phyloP scores from a whole-genome alignment of 495 filamentous ascomycete genomes.

The Aeminium ludgeri region DNA sequence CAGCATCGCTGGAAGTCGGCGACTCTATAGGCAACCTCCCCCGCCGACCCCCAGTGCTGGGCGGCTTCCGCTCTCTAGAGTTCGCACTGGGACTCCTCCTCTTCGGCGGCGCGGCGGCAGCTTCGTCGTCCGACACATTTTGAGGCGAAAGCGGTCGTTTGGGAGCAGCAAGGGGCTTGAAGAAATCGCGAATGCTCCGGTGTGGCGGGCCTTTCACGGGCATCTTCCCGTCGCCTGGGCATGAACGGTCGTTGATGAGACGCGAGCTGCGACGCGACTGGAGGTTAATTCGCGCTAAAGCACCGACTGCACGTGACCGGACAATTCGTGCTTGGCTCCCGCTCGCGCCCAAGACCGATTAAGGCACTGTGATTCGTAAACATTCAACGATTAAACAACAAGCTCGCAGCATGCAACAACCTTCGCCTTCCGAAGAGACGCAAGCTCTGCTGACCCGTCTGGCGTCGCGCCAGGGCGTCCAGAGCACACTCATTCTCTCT shows the following conservation, averaged over 20 bases:
- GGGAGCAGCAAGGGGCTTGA: slow-evolving; percentile 4
- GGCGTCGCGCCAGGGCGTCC: slow-evolving; percentile 47
- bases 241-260: too few relatives aligned
- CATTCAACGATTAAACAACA: too few relatives aligned
- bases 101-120: not conserved
- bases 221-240: too few relatives aligned
- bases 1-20: too few relatives aligned
- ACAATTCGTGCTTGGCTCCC: too few relatives aligned
- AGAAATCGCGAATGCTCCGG: slow-evolving; percentile 1
- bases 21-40: too few relatives aligned
- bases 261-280: too few relatives aligned
- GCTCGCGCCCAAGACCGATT: too few relatives aligned
- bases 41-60: not conserved
- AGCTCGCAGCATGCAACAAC: slow-evolving; percentile 23
- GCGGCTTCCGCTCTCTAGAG: not conserved
- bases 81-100: not conserved
- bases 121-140: not conserved
- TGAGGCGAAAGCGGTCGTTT: slow-evolving; percentile 1
- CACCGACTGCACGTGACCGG: too few relatives aligned
- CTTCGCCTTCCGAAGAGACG: slow-evolving; percentile 24
- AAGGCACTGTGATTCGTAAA: too few relatives aligned
- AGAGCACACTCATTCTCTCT: slow-evolving; percentile 45
- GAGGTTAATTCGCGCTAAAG: too few relatives aligned
- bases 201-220: not conserved
- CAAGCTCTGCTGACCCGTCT: slow-evolving; percentile 35